Evolutionary conservation across 352 stramenopile genomes (phyloP).

Genomic region (Hyaloperonospora brassicae): DNA sequence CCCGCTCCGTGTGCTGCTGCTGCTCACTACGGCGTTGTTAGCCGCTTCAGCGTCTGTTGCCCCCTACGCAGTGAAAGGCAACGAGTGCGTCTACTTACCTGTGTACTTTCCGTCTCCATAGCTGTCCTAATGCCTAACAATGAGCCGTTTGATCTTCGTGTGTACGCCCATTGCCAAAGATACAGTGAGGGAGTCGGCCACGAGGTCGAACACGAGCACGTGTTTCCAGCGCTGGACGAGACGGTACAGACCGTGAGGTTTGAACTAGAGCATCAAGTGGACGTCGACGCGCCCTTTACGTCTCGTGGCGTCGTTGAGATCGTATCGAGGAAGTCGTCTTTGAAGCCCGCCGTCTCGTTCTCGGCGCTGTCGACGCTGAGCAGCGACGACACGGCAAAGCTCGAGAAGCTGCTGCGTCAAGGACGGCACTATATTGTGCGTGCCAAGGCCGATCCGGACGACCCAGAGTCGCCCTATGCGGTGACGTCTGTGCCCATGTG

Average conservation of each 20-base stretch:
- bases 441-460: slow-evolving; percentile 45
- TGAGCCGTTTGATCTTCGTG: slow-evolving; percentile 2
- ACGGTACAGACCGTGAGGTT: slow-evolving; percentile 47
- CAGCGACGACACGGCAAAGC: slow-evolving; percentile 33
- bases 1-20: slow-evolving; percentile 25
- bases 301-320: slow-evolving; percentile 54
- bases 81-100: slow-evolving; percentile 32
- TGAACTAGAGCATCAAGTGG: slow-evolving; percentile 56
- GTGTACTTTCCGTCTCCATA: neutral
- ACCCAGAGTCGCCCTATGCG: slow-evolving; percentile 59
- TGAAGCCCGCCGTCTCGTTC: slow-evolving; percentile 62
- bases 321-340: slow-evolving; percentile 37
- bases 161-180: slow-evolving; percentile 15
- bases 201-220: slow-evolving; percentile 44
- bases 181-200: slow-evolving; percentile 62
- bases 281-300: slow-evolving; percentile 26
- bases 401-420: slow-evolving; percentile 37
- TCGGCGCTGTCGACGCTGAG: slow-evolving; percentile 38
- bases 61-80: slow-evolving; percentile 51
- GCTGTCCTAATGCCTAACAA: slow-evolving; percentile 5
- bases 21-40: slow-evolving; percentile 31
- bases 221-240: slow-evolving; percentile 22
- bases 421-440: slow-evolving; percentile 65
- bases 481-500: slow-evolving; percentile 75
- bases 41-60: slow-evolving; percentile 26